Base-by-base conservation (phyloP, 2,329 filamentous ascomycete genomes). In the Arthrobotrys conoides region DNA sequence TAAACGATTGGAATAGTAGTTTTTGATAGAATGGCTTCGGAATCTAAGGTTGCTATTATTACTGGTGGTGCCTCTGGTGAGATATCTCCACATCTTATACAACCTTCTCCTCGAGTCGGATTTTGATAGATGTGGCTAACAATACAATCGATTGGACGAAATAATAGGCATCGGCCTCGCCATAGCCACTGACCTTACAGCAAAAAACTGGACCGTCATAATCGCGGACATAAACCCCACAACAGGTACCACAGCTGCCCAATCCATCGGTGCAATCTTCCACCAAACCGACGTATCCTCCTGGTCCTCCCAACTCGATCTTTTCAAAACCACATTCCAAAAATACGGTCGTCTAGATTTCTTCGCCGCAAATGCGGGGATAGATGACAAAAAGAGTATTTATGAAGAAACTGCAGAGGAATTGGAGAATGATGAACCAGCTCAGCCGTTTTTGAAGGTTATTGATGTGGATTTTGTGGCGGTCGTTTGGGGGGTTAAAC, bases 281-380 rank as follows among this genome's bases (percentile, higher is more conserved):
- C 72, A 76, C 49, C 75, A 83, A 79, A 81, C 81, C 81, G 85
- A 87, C 69, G 85, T 86, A 5, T 83, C 85, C 2, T 83, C 83
- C 8, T 86, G 85, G 80, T 69, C 80, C 2, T 82, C 83, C 3
- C 85, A 86, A 79, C 83, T 83, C 1, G 81, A 82, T 4, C 82
- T 86, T 3, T 86, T 86, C 81, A 83, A 84, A 57, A 81, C 82
- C 22, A 84, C 84, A 0, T 86, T 84, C 66, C 83, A 59, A 20
- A 80, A 84, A 82, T 86, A 84, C 84, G 85, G 84, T 5, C 82
- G 85, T 0, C 79, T 86, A 0, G 85, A 86, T 76, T 84, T 86
- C 68, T 83, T 84, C 79, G 85, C 85, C 46, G 84, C 85, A 1
- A 86, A 87, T 81, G 86, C 86, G 1, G 85, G 85, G 0, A 84